Evolutionary conservation across 2,329 filamentous ascomycete species (phyloP).

Genomic region (Xylariaceae sp.): DNA sequence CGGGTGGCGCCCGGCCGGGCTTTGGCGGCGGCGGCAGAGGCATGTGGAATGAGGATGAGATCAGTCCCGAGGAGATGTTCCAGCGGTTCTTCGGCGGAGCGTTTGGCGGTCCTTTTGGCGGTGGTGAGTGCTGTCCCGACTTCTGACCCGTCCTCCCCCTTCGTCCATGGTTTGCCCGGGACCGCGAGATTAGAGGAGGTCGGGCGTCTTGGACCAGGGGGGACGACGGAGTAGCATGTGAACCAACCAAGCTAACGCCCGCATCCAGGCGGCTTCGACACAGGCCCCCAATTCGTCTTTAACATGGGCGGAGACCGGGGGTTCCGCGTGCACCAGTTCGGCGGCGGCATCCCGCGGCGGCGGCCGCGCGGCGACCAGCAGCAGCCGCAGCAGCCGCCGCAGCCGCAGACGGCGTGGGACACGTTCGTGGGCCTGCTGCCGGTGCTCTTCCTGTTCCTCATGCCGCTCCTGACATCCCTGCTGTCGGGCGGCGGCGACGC

Average conservation of each 20-base stretch:
- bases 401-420: slow-evolving; percentile 44
- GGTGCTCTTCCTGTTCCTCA: slow-evolving; percentile 80
- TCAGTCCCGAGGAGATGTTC: slow-evolving; percentile 95
- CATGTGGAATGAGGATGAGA: slow-evolving; percentile 74
- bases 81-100: slow-evolving; percentile 89
- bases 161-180: neutral
- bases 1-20: slow-evolving; percentile 29
- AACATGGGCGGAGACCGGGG: slow-evolving; percentile 89
- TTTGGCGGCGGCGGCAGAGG: slow-evolving; percentile 46
- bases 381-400: slow-evolving; percentile 41
- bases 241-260: slow-evolving; percentile 2
- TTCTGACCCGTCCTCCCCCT: too few relatives aligned
- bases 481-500: slow-evolving; percentile 52
- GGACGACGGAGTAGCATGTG: too few relatives aligned
- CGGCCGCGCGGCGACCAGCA: slow-evolving; percentile 59
- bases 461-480: slow-evolving; percentile 74
- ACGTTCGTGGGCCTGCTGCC: slow-evolving; percentile 72
- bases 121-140: slow-evolving; percentile 38
- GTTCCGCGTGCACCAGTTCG: slow-evolving; percentile 92
- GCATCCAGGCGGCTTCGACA: slow-evolving; percentile 48
- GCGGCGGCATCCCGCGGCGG: slow-evolving; percentile 67
- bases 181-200: too few relatives aligned
- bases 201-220: too few relatives aligned
- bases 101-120: slow-evolving; percentile 59
- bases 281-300: slow-evolving; percentile 85